A percentile compares a stretch with the other conserved stretches of the same genome.
Evolutionary conservation across 768 basidiomycete species (phyloP).

Genomic region (Lactarius sp.): DNA sequence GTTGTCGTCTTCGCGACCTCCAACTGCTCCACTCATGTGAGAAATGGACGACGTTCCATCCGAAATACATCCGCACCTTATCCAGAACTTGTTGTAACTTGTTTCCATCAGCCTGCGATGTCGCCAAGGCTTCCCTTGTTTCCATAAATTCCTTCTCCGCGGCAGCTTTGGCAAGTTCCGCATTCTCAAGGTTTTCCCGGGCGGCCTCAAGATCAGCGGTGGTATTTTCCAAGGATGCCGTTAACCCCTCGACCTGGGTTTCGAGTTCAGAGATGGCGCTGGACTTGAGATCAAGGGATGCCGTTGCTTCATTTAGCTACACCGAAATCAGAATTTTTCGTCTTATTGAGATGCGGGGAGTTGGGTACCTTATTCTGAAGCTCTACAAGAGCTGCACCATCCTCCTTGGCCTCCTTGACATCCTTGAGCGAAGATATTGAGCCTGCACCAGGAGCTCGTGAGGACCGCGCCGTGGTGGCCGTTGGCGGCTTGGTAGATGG

Average conservation of each 20-base stretch:
- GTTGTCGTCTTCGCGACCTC: constrained; percentile 42
- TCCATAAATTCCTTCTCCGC: constrained; percentile 47
- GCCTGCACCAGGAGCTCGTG: constrained; percentile 42
- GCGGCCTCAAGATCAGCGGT: constrained; percentile 48
- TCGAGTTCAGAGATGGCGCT: constrained; percentile 50
- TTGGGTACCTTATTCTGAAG: constrained; percentile 55
- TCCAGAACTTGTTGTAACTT: constrained; percentile 41
- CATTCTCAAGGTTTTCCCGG: constrained; percentile 37
- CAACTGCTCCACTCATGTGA: constrained; percentile 39
- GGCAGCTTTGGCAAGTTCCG: constrained; percentile 45
- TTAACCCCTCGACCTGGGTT: constrained; percentile 45
- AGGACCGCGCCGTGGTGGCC: constrained; percentile 34
- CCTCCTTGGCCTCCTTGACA: constrained; percentile 60
- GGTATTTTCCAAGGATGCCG: constrained; percentile 45
- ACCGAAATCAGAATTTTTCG: constrained; percentile 5
- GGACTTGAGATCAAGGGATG: constrained; percentile 50
- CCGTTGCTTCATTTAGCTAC: constrained; percentile 57
- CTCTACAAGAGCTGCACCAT: constrained; percentile 51
- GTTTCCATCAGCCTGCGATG: constrained; percentile 31
- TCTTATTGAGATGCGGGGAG: not conserved
- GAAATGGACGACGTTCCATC: not conserved
- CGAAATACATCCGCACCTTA: constrained; percentile 44
- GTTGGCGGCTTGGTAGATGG: constrained; percentile 36
- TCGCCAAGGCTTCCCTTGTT: constrained; percentile 39
- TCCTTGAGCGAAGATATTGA: constrained; percentile 77